Conservation (phyloP, 2,329 filamentous ascomycete genomes). For the Phialemoniopsis sp. region DNA sequence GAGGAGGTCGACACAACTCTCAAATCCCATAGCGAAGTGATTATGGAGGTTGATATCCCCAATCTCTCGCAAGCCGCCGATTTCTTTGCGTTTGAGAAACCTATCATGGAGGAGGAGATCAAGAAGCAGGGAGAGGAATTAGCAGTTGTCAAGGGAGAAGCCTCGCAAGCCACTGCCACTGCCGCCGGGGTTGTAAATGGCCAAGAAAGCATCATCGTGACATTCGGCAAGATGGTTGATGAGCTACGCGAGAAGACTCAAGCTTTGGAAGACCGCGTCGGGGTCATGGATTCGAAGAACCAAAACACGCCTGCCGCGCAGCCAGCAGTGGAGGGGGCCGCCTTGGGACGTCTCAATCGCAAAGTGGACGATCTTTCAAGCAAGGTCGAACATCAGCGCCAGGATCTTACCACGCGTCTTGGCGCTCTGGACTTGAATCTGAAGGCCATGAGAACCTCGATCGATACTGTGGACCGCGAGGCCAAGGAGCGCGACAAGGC, state of each 20-base stretch:
- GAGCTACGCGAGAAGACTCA: background rate
- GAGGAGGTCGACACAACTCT: constrained; percentile 1
- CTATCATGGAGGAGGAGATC: background rate
- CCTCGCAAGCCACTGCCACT: too few species aligned
- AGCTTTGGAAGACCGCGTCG: background rate
- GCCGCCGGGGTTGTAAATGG: too few species aligned
- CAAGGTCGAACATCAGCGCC: too few species aligned
- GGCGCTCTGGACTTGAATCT: too few species aligned
- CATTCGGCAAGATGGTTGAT: background rate
- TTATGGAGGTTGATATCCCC: constrained; percentile 2
- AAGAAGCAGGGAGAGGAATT: background rate
- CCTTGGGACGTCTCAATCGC: too few species aligned
- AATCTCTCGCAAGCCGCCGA: background rate
- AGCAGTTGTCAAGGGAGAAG: background rate
- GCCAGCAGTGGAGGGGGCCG: constrained; percentile 1
- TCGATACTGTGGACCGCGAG: constrained; percentile 13
- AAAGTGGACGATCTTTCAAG: too few species aligned
- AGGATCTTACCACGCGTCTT: too few species aligned
- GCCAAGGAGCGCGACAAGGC: constrained; percentile 6
- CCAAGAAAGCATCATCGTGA: background rate
- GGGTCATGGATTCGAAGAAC: background rate
- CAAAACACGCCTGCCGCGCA: constrained; percentile 1
- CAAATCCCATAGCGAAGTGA: background rate
- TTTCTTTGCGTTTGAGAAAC: constrained; percentile 2
- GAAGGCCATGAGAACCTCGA: constrained; percentile 6